Evolutionary conservation across 2,329 filamentous ascomycete genomes (phyloP).

Genomic region (Incumbomyces lentus): DNA sequence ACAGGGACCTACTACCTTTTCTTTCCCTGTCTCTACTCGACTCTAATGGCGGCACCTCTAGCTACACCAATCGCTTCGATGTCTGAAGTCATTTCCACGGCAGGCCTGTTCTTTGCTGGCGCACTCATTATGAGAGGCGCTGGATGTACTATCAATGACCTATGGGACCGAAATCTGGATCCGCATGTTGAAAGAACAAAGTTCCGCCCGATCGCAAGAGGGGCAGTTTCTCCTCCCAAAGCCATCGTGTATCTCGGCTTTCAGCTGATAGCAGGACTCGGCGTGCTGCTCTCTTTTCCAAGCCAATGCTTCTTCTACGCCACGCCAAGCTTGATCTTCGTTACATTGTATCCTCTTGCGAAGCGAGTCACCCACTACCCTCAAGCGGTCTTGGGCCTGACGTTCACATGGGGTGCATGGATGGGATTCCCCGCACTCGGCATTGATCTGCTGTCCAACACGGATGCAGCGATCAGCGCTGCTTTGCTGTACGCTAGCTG

Average conservation of each 20-base stretch:
- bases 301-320: constrained; percentile 34
- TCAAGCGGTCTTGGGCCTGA: constrained; percentile 41
- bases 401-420: constrained; percentile 42
- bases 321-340: constrained; percentile 34
- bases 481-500: constrained; percentile 37
- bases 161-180: constrained; percentile 45
- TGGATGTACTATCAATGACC: constrained; percentile 48
- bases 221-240: constrained; percentile 37
- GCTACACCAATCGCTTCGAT: constrained; percentile 24
- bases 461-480: constrained; percentile 28
- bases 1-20: constrained; percentile 44
- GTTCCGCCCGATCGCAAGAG: constrained; percentile 42
- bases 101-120: constrained; percentile 32
- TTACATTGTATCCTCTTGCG: constrained; percentile 40
- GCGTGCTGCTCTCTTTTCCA: constrained; percentile 35
- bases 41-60: constrained; percentile 33
- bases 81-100: constrained; percentile 29
- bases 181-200: constrained; percentile 42
- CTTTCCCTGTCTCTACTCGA: constrained; percentile 43
- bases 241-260: constrained; percentile 35
- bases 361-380: constrained; percentile 46
- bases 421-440: constrained; percentile 39
- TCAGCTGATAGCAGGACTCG: constrained; percentile 33
- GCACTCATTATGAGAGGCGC: constrained; percentile 42
- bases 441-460: constrained; percentile 33